Evolutionary conservation across 2,329 filamentous ascomycete species (phyloP).

Genomic region (Pseudopyricularia javanii): DNA sequence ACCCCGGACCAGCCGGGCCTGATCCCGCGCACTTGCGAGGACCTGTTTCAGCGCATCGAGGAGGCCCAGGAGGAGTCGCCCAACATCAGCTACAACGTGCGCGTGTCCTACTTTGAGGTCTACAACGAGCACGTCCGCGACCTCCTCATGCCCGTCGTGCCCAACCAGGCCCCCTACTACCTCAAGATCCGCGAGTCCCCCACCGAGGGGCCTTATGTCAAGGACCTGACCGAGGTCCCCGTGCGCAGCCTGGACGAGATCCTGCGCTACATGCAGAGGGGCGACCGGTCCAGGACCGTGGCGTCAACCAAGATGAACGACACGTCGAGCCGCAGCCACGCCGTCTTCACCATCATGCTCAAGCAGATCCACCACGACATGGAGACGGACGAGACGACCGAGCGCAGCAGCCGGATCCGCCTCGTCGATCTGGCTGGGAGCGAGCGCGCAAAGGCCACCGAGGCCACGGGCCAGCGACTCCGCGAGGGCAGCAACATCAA

Average conservation of each 20-base stretch:
- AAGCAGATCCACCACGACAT: constrained; percentile 94
- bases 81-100: constrained; percentile 92
- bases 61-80: constrained; percentile 64
- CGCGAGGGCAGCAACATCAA: constrained; percentile 99
- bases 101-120: constrained; percentile 97
- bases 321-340: constrained; percentile 94
- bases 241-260: constrained; percentile 92
- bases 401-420: constrained; percentile 53
- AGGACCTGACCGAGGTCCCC: constrained; percentile 86
- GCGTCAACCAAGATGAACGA: constrained; percentile 99
- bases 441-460: constrained; percentile 92
- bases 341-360: constrained; percentile 91
- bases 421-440: constrained; percentile 96
- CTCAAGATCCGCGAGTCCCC: constrained; percentile 96
- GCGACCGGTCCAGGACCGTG: constrained; percentile 95
- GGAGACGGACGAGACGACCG: constrained; percentile 94
- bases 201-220: constrained; percentile 90
- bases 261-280: constrained; percentile 96
- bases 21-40: constrained; percentile 90
- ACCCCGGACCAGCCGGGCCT: constrained; percentile 72
- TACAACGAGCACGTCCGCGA: constrained; percentile 99
- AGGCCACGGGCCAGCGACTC: constrained; percentile 83
- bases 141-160: constrained; percentile 61
- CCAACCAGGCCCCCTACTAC: constrained; percentile 71
- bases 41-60: constrained; percentile 88